Evolutionary conservation across 495 filamentous ascomycete species (phyloP).

Genomic region (Tetracladium marchalianum): DNA sequence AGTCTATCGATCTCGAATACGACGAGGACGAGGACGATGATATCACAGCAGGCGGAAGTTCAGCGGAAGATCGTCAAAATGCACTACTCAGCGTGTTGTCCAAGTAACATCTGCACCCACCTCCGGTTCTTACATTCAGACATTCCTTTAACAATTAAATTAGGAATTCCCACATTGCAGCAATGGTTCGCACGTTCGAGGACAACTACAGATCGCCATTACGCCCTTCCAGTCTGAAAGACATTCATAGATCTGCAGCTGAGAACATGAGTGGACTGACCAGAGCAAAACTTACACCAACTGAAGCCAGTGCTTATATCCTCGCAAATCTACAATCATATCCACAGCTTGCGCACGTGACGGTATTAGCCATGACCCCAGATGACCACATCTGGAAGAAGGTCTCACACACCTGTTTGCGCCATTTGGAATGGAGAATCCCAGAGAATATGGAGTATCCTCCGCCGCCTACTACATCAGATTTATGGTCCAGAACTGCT

Average conservation of each 20-base stretch:
- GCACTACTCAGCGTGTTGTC: slow-evolving; percentile 1
- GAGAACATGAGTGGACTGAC: slow-evolving; percentile 7
- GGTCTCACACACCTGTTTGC: background rate
- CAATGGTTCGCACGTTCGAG: slow-evolving; percentile 6
- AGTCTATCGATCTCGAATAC: slow-evolving; percentile 2
- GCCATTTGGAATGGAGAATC: slow-evolving; percentile 1
- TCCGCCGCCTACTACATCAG: too few species aligned
- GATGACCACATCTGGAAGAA: slow-evolving; percentile 6
- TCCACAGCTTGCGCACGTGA: slow-evolving; percentile 2
- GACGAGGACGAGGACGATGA: background rate
- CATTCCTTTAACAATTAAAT: background rate
- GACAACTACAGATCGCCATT: background rate
- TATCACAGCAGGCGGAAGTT: background rate
- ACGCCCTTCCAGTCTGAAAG: background rate
- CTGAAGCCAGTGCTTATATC: background rate
- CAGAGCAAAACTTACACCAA: slow-evolving; percentile 1
- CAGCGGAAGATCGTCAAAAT: background rate
- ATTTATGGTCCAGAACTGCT: background rate
- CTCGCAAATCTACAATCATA: slow-evolving; percentile 4
- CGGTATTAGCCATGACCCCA: background rate
- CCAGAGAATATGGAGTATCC: background rate
- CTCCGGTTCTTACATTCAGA: too few species aligned
- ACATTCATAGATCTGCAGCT: background rate
- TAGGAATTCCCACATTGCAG: slow-evolving; percentile 4
- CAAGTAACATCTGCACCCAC: background rate